Base-by-base conservation (phyloP, 2,329 filamentous ascomycete genomes). In the Scedosporium dehoogii region DNA sequence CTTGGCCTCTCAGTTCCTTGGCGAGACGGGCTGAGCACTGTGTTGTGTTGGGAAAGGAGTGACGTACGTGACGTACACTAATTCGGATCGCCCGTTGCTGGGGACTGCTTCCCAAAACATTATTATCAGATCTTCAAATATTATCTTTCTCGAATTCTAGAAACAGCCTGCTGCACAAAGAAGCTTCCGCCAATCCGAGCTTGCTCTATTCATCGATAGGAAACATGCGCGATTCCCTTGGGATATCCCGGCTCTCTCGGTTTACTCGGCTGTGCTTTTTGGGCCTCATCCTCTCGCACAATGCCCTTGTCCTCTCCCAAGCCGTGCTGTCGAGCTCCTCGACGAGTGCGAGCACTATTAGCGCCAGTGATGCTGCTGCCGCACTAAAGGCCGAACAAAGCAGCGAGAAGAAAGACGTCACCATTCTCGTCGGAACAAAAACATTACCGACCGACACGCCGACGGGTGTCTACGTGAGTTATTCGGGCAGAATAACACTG, bases 391-490 rank as follows among this genome's bases (percentile, higher is more conserved):
- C 59, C 21, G 23, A 21, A 46, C n/a, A 23, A 1, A 51, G 23
- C 9, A 29, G 23, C 27, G 4, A 46, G 6, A 51, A 48, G 5
- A 58, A 16, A 27, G 71, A 71, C 6, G 69, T 77, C 33, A 73
- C 72, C 23, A 77, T 76, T 61, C 68, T 73, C 61, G 69, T 68
- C 44, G 75, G 73, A 60, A 75, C 73, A 33, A 71, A 74, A 56
- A 76, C 75, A 29, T 74, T 75, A n/a, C 71, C 73, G 27, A 69
- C 75, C 60, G 70, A 68, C 1, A 69, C 69, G n/a, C 75, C 74
- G 58, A 76, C 78, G 1, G 75, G 74, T 10, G 69, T 75, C n/a
- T 81, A 83, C 68, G 71, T 75, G 53, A 76, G 77, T 10, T 76
- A 73, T 63, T 71, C 72, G 21, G 75, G 76, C 27, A 76, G 76